A percentile compares a stretch with the other conserved stretches of the same genome.
Conservation (phyloP, 2,329 filamentous ascomycete genomes). For the Aspergillus neoniger region DNA sequence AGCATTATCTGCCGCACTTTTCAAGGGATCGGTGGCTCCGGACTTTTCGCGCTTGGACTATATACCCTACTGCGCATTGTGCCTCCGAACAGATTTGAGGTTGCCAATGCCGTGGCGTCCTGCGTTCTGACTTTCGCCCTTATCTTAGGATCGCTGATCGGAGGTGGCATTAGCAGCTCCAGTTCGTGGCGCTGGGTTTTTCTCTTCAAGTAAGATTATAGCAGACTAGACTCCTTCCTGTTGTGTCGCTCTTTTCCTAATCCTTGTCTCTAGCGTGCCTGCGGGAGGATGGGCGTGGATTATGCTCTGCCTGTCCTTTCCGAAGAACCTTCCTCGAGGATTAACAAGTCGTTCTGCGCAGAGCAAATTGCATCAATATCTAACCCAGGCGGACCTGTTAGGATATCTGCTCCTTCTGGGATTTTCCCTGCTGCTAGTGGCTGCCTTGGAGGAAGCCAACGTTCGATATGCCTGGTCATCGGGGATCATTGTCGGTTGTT, state of each 20-base stretch:
- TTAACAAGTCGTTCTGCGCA: neutral
- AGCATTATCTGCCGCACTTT: constrained; percentile 54
- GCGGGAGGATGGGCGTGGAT: constrained; percentile 15
- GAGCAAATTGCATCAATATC: neutral
- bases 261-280: constrained; percentile 14
- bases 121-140: constrained; percentile 52
- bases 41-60: constrained; percentile 62
- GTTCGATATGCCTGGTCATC: constrained; percentile 56
- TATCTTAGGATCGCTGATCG: constrained; percentile 60
- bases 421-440: constrained; percentile 58
- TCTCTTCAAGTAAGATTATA: constrained; percentile 58
- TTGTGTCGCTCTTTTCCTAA: neutral
- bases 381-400: constrained; percentile 49
- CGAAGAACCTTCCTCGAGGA: constrained; percentile 11
- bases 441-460: constrained; percentile 60
- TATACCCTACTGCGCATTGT: constrained; percentile 59
- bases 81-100: constrained; percentile 54
- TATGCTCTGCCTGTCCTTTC: constrained; percentile 11
- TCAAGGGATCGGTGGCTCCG: constrained; percentile 57
- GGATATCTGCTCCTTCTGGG: constrained; percentile 55
- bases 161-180: constrained; percentile 57
- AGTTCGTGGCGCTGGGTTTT: constrained; percentile 63
- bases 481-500: constrained; percentile 52
- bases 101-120: constrained; percentile 57
- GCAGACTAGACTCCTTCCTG: neutral